Conservation (phyloP, 148 eudicot species). For the Mesembryanthemum crystallinum region DNA sequence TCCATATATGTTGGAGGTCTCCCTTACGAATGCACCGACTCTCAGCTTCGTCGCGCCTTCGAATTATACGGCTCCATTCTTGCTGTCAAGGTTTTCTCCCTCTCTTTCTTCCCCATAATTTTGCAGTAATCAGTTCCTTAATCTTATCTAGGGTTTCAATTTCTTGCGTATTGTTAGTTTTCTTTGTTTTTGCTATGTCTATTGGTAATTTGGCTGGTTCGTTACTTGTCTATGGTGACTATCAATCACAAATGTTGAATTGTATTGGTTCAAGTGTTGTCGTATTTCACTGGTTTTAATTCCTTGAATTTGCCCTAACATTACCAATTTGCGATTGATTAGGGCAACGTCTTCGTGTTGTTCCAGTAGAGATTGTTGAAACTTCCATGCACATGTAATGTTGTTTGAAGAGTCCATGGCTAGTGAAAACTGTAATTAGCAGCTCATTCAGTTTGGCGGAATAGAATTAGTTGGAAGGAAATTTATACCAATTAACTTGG, state of each 20-base stretch:
- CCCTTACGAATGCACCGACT: constrained; percentile 68
- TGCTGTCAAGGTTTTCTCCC: constrained; percentile 67
- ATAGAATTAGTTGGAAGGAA: neutral
- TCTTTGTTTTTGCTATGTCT: neutral
- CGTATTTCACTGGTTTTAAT: too few relatives aligned
- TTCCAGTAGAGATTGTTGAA: too few relatives aligned
- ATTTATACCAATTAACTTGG: neutral
- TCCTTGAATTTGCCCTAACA: too few relatives aligned
- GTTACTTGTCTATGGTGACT: neutral
- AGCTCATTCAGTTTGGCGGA: neutral
- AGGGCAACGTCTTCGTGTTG: too few relatives aligned
- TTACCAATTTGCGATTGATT: too few relatives aligned
- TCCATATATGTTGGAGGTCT: constrained; percentile 88
- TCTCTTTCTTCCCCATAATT: constrained; percentile 20
- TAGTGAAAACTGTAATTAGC: too few relatives aligned
- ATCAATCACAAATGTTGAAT: neutral
- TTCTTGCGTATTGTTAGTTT: neutral
- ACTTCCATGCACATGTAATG: too few relatives aligned
- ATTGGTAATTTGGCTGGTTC: neutral
- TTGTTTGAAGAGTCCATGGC: neutral
- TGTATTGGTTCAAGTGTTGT: neutral
- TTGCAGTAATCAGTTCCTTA: neutral
- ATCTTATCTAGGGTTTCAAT: neutral
- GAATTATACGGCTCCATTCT: constrained; percentile 59
- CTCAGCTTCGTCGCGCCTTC: constrained; percentile 59